phyloP scores from a whole-genome alignment of 2,329 filamentous ascomycete genomes.

The Juglanconis sp. region DNA sequence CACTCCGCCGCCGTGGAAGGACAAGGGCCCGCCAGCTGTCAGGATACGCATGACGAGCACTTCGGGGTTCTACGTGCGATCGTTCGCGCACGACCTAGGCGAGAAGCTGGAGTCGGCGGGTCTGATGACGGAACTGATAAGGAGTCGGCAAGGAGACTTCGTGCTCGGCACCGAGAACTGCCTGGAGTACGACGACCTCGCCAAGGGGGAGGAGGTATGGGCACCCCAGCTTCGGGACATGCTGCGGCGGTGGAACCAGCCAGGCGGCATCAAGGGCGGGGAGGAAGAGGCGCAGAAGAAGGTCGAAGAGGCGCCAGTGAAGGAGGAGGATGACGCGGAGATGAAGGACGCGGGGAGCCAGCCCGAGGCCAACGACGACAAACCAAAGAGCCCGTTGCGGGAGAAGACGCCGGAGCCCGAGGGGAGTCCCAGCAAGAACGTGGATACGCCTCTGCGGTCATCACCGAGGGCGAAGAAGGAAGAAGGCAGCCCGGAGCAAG shows the following conservation, averaged over 20 bases:
- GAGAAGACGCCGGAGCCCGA: neutral
- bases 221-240: conserved; percentile 66
- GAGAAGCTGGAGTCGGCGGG: conserved; percentile 76
- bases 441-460: neutral
- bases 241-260: conserved; percentile 37
- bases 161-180: conserved; percentile 67
- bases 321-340: neutral
- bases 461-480: neutral
- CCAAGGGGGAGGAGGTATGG: conserved; percentile 77
- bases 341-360: too few species aligned
- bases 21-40: conserved; percentile 69
- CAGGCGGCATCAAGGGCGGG: conserved; percentile 18
- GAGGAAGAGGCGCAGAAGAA: conserved; percentile 19
- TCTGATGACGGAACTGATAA: conserved; percentile 80
- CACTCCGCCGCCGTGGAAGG: conserved; percentile 55
- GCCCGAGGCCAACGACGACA: neutral
- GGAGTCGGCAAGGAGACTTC: conserved; percentile 80
- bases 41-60: conserved; percentile 88
- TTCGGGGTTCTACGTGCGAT: conserved; percentile 94
- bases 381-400: neutral
- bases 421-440: neutral
- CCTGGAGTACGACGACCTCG: conserved; percentile 74
- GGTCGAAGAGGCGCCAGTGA: conserved; percentile 1
- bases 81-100: conserved; percentile 88
- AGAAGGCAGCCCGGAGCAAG: neutral